A percentile compares a stretch with the other conserved stretches of the same genome.
Conservation (phyloP, 495 filamentous ascomycete species). For the Cercophora sp. region DNA sequence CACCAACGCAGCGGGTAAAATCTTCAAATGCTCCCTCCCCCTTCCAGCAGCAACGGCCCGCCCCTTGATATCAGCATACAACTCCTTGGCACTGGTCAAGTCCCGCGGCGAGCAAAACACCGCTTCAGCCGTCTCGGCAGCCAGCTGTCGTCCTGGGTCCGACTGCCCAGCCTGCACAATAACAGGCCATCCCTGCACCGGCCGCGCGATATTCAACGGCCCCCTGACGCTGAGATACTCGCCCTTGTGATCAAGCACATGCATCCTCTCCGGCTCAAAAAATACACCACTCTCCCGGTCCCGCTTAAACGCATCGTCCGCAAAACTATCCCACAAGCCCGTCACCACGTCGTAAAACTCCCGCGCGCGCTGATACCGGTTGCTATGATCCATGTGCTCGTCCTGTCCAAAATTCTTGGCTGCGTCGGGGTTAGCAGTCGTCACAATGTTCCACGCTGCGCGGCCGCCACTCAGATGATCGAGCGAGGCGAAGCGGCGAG, state of each 20-base stretch:
- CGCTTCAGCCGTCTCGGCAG: conserved; percentile 53
- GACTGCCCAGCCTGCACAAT: conserved; percentile 54
- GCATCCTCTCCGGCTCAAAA: conserved; percentile 46
- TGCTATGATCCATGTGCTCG: conserved; percentile 52
- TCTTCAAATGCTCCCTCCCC: conserved; percentile 43
- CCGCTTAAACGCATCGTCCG: conserved; percentile 51
- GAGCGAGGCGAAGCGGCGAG: conserved; percentile 54
- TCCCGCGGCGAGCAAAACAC: conserved; percentile 42
- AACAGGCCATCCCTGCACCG: conserved; percentile 54
- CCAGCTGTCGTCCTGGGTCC: conserved; percentile 50
- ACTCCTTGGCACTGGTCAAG: conserved; percentile 43
- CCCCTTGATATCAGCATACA: conserved; percentile 52
- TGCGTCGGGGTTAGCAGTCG: conserved; percentile 52
- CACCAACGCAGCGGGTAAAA: conserved; percentile 50
- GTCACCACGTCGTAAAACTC: conserved; percentile 56
- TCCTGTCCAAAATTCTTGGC: conserved; percentile 53
- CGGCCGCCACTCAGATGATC: conserved; percentile 58
- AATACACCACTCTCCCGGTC: conserved; percentile 45
- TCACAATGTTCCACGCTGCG: conserved; percentile 64
- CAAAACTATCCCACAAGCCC: conserved; percentile 55
- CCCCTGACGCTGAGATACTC: conserved; percentile 44
- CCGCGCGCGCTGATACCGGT: conserved; percentile 56
- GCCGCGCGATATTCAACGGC: conserved; percentile 51
- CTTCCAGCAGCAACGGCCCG: conserved; percentile 42
- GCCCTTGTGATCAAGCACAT: conserved; percentile 48